Conservation (phyloP, 164 flowering plant species). For the Brasenia schreberi region DNA sequence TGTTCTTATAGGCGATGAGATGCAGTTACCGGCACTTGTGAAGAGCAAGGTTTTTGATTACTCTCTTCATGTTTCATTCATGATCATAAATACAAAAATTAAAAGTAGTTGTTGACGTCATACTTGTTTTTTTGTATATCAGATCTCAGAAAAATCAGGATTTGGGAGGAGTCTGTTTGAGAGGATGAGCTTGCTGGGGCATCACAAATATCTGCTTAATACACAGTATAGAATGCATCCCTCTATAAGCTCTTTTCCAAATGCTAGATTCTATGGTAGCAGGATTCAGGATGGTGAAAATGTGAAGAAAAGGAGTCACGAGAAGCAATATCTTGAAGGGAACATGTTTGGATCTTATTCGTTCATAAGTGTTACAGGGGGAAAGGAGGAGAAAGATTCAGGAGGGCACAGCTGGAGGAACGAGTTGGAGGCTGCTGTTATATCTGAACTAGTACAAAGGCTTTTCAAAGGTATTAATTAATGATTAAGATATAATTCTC, state of each 20-base stretch:
- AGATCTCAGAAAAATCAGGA: slow-evolving; percentile 18
- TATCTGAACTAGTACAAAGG: slow-evolving; percentile 13
- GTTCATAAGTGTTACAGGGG: slow-evolving; percentile 21
- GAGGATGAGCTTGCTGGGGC: slow-evolving; percentile 25
- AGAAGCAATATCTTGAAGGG: slow-evolving; percentile 20
- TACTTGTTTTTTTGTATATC: not conserved
- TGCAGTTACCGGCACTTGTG: slow-evolving; percentile 42
- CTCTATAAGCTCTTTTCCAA: slow-evolving; percentile 37
- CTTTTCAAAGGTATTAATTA: slow-evolving; percentile 26
- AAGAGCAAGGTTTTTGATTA: slow-evolving; percentile 24
- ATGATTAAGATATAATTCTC: not conserved
- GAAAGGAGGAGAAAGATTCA: slow-evolving; percentile 18
- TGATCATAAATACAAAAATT: not conserved
- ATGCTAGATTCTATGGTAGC: slow-evolving; percentile 23
- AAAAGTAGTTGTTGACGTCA: too few relatives aligned
- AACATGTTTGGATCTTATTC: slow-evolving; percentile 40
- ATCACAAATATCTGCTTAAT: slow-evolving; percentile 26
- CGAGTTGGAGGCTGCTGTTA: slow-evolving; percentile 30
- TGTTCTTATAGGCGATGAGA: slow-evolving; percentile 46
- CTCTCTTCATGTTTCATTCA: not conserved
- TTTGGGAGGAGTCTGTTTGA: slow-evolving; percentile 39
- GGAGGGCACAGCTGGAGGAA: slow-evolving; percentile 19
- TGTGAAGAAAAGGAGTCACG: slow-evolving; percentile 13
- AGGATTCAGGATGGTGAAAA: slow-evolving; percentile 24
- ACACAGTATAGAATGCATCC: slow-evolving; percentile 47